Evolutionary conservation across 164 flowering plant genomes (phyloP).

Genomic region (Echeveria elegans): DNA sequence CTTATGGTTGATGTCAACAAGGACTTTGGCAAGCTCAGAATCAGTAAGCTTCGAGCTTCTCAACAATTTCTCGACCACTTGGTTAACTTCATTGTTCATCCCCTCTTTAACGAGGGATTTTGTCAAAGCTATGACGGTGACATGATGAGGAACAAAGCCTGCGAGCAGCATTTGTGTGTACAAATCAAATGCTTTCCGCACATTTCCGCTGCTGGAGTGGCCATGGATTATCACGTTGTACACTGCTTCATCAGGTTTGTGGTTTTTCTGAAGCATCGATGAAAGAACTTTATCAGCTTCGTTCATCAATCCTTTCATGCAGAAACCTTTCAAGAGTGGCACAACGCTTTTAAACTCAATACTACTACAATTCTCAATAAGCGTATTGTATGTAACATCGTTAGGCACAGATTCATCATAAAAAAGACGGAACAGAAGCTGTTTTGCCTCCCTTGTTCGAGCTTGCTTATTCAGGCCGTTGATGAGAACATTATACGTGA

Average conservation of each 20-base stretch:
- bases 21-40: slow-evolving; percentile 61
- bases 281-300: slow-evolving; percentile 71
- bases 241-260: slow-evolving; percentile 45
- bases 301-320: slow-evolving; percentile 79
- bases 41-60: slow-evolving; percentile 53
- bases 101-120: slow-evolving; percentile 50
- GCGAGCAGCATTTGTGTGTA: slow-evolving; percentile 50
- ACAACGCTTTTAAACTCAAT: slow-evolving; percentile 39
- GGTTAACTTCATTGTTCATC: slow-evolving; percentile 43
- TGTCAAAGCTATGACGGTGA: slow-evolving; percentile 47
- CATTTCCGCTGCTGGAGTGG: slow-evolving; percentile 51
- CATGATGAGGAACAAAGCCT: slow-evolving; percentile 48
- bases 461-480: slow-evolving; percentile 73
- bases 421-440: slow-evolving; percentile 49
- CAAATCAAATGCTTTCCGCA: slow-evolving; percentile 42
- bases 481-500: slow-evolving; percentile 77
- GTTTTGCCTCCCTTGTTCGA: slow-evolving; percentile 69
- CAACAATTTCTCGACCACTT: slow-evolving; percentile 33
- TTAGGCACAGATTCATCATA: slow-evolving; percentile 54
- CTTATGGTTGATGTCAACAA: slow-evolving; percentile 60
- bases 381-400: slow-evolving; percentile 52
- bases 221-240: slow-evolving; percentile 82
- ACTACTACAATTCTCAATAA: slow-evolving; percentile 50
- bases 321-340: slow-evolving; percentile 75
- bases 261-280: slow-evolving; percentile 34